Percentiles rank a stretch among this genome's conserved stretches.
Evolutionary conservation across 768 basidiomycete genomes (phyloP).

Genomic region (Pleurotus platypus): DNA sequence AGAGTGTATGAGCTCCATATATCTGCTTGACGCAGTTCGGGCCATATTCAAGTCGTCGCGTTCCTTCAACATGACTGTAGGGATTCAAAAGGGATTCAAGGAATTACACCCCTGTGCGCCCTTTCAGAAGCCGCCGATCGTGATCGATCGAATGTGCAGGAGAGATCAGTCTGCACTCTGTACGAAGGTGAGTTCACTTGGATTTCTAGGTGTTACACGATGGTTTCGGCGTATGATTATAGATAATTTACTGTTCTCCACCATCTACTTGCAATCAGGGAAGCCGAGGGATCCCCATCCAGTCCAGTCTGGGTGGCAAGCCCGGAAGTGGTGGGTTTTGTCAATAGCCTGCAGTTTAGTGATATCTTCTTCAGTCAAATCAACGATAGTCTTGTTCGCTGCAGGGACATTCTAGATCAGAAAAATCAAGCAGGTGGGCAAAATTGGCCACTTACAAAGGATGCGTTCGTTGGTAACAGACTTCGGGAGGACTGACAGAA

Average conservation of each 20-base stretch:
- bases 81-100: no score
- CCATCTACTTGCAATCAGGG: conserved; percentile 41
- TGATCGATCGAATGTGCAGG: not conserved
- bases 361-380: conserved; percentile 61
- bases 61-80: no score
- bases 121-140: no score
- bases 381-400: conserved; percentile 60
- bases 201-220: not conserved
- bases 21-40: not conserved
- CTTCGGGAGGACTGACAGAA: conserved; percentile 60
- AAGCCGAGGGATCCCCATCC: conserved; percentile 63
- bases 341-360: conserved; percentile 53
- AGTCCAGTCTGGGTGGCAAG: conserved; percentile 62
- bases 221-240: not conserved
- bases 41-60: no score
- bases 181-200: not conserved
- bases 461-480: conserved; percentile 72
- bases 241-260: not conserved
- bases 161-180: not conserved
- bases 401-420: not conserved
- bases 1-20: not conserved
- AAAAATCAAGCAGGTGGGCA: not conserved
- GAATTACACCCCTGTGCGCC: no score
- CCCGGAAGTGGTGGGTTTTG: conserved; percentile 61
- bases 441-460: conserved; percentile 29